phyloP scores from a whole-genome alignment of 139 green algal genomes.

The Haematococcus sp. region DNA sequence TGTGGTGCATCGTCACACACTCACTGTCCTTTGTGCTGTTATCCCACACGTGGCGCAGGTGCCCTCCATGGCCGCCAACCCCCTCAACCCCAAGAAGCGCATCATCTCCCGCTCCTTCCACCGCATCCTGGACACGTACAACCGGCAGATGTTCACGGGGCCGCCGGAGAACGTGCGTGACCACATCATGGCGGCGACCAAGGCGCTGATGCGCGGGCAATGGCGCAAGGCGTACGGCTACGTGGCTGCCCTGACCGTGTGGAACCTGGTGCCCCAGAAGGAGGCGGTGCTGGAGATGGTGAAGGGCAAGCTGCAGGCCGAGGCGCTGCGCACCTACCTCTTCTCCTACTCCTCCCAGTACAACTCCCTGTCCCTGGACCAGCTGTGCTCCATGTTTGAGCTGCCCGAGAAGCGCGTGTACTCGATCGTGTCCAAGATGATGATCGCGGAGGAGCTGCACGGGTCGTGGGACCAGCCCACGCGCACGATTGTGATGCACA shows the following conservation, averaged over 20 bases:
- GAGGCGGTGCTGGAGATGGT: conserved; percentile 74
- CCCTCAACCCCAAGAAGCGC: conserved; percentile 62
- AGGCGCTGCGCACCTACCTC: conserved; percentile 92
- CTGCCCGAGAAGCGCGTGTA: conserved; percentile 73
- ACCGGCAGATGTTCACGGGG: conserved; percentile 59
- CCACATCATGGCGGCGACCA: conserved; percentile 89
- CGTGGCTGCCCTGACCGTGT: conserved; percentile 65
- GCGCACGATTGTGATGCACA: conserved; percentile 89
- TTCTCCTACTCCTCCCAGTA: conserved; percentile 87
- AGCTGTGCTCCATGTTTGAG: conserved; percentile 90
- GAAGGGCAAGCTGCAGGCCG: conserved; percentile 71
- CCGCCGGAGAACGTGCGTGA: conserved; percentile 98
- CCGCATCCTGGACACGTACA: conserved; percentile 93
- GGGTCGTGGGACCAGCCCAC: conserved; percentile 92
- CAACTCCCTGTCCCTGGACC: conserved; percentile 75
- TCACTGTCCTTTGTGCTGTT: neutral
- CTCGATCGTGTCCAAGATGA: conserved; percentile 82
- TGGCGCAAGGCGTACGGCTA: conserved; percentile 77
- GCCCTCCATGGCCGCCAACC: conserved; percentile 81
- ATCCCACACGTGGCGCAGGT: conserved; percentile 67
- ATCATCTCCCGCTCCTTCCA: conserved; percentile 83
- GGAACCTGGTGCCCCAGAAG: conserved; percentile 77
- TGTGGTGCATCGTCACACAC: no score
- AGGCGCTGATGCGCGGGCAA: conserved; percentile 76
- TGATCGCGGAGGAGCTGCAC: conserved; percentile 86